Evolutionary conservation across 768 basidiomycete species (phyloP).

Genomic region (Leccinum rimulosum): DNA sequence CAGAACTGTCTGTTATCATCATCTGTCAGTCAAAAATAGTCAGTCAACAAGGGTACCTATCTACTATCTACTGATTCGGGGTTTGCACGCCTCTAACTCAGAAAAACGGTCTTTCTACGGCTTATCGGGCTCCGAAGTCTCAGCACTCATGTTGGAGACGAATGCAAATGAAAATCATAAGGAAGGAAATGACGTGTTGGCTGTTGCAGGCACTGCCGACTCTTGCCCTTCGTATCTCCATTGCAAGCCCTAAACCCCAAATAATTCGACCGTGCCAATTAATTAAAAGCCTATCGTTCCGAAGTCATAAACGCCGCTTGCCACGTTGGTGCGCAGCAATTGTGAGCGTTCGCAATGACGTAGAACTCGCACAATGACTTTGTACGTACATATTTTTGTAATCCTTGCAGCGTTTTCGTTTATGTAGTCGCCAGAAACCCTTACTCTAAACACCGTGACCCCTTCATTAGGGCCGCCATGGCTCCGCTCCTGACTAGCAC

Average conservation of each 20-base stretch:
- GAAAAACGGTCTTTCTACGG: neutral
- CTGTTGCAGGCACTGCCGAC: no score
- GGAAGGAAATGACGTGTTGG: no score
- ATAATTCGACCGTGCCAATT: neutral
- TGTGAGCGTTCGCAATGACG: neutral
- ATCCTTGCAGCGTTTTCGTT: neutral
- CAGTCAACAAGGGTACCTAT: neutral
- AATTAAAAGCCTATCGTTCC: neutral
- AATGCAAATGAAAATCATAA: neutral
- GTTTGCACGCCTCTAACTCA: neutral
- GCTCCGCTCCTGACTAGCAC: no score
- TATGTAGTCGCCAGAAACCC: neutral
- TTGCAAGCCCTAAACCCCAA: neutral
- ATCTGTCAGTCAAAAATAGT: neutral
- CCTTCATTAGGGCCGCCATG: neutral
- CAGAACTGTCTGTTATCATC: neutral
- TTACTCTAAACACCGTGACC: neutral
- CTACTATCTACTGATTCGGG: neutral
- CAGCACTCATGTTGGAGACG: neutral
- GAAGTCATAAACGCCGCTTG: neutral
- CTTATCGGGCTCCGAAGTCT: neutral
- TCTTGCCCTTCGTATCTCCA: no score
- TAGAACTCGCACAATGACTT: neutral
- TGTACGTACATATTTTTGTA: neutral
- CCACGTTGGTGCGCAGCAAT: neutral